phyloP scores from a whole-genome alignment of 1,284 basidiomycete species.

The Leccinum subrobustum region DNA sequence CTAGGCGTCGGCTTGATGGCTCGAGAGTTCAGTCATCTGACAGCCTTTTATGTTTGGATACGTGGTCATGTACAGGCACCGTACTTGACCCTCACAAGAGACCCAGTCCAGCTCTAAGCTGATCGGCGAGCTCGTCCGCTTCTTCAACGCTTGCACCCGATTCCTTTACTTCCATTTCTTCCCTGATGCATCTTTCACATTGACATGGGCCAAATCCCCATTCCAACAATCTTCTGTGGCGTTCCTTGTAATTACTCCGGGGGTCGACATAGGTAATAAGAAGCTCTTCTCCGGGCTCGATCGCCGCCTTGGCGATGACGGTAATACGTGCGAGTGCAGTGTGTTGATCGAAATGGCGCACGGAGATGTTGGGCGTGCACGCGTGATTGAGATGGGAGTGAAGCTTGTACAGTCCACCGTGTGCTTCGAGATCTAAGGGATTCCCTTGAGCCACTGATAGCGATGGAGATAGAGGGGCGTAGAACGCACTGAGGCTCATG shows the following conservation, averaged over 20 bases:
- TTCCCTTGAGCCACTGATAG: slow-evolving; percentile 6
- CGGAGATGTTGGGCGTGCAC: slow-evolving; percentile 76
- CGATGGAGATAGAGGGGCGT: neutral
- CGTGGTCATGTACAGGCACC: neutral
- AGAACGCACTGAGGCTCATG: slow-evolving; percentile 74
- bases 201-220: slow-evolving; percentile 76
- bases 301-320: slow-evolving; percentile 63
- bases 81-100: slow-evolving; percentile 34
- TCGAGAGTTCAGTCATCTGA: neutral
- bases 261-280: slow-evolving; percentile 81
- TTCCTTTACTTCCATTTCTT: slow-evolving; percentile 44
- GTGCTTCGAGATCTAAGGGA: slow-evolving; percentile 74
- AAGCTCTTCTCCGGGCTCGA: slow-evolving; percentile 74
- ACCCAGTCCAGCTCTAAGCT: slow-evolving; percentile 51
- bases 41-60: neutral
- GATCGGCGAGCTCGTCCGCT: slow-evolving; percentile 42
- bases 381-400: slow-evolving; percentile 88
- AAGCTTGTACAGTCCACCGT: slow-evolving; percentile 83
- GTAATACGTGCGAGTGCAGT: slow-evolving; percentile 67
- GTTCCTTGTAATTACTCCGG: slow-evolving; percentile 45
- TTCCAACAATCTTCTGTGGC: slow-evolving; percentile 60
- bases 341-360: slow-evolving; percentile 67
- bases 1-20: neutral
- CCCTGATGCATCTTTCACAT: slow-evolving; percentile 64
- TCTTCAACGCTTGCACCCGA: slow-evolving; percentile 24